Conservation (phyloP, 768 basidiomycete genomes). For the Tulasnella calospora region DNA sequence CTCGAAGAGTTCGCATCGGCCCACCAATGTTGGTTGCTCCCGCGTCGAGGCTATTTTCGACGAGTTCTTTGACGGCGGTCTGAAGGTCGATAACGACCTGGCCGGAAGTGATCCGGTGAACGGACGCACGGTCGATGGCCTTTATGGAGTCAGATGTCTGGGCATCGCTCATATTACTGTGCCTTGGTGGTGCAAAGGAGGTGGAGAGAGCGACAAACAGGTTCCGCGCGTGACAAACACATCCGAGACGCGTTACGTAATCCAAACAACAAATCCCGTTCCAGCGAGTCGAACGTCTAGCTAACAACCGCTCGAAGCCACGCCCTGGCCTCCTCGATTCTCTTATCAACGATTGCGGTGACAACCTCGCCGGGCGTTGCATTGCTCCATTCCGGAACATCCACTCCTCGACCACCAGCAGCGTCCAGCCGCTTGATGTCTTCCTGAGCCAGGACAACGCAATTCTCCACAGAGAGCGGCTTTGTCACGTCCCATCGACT, state of each 20-base stretch:
- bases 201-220: background rate
- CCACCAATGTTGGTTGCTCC: slow-evolving; percentile 80
- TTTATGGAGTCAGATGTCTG: slow-evolving; percentile 35
- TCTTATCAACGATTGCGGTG: slow-evolving; percentile 51
- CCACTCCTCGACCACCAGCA: slow-evolving; percentile 31
- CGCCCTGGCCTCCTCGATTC: slow-evolving; percentile 55
- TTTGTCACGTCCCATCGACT: slow-evolving; percentile 71
- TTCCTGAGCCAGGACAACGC: slow-evolving; percentile 72
- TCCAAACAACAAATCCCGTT: background rate
- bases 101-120: slow-evolving; percentile 88
- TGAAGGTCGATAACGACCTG: slow-evolving; percentile 94
- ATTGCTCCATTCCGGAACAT: slow-evolving; percentile 36
- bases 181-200: background rate
- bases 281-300: background rate
- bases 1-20: slow-evolving; percentile 30
- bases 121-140: slow-evolving; percentile 68
- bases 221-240: background rate
- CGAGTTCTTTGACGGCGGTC: slow-evolving; percentile 89
- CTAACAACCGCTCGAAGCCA: slow-evolving; percentile 31
- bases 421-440: slow-evolving; percentile 48
- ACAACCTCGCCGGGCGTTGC: slow-evolving; percentile 56
- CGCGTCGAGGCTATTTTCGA: slow-evolving; percentile 95
- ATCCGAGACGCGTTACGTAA: background rate
- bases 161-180: slow-evolving; percentile 2
- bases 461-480: slow-evolving; percentile 70